Evolutionary conservation across 1,284 basidiomycete species (phyloP), one percentile per base, ranked within the genome.

Genomic region (Microbotryum silenes-acaulis): DNA sequence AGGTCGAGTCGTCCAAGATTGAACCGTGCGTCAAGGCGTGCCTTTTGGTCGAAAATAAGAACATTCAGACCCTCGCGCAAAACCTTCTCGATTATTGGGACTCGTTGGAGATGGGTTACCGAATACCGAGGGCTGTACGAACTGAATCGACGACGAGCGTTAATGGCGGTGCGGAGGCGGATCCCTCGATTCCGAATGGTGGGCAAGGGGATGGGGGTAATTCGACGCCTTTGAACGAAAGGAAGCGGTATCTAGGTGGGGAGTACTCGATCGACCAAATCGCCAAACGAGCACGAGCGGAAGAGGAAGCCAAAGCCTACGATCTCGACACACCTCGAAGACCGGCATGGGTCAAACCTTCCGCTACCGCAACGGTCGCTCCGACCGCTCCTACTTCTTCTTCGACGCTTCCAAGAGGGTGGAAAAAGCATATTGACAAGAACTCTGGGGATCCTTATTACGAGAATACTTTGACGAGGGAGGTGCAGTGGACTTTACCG

Each of bases 1-100:
- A 98, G 77, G 85, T 98, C 44, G 89, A 91, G 63, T 89, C 91
- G 73, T 91, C 89, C 0, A 84, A 84, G 72, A 84, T 96, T 54
- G 82, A 83, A 64, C 77, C 82, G 21, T 81, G 84, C 7, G 83
- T 96, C n/a, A 77, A 81, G 71, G 71, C 65, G 1, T 83, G 83
- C 53, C 70, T 79, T 2, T 61, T 59, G 18, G 54, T 65, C 33
- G 76, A 81, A 50, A 81, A 85, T 67, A 82, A 82, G 31, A 54
- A 59, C 6, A 76, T 88, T 53, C 81, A 81, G 64, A 73, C 74
- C 12, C 72, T 85, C 44, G 83, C 87, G 9, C 78, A 82, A 29
- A 68, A 87, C 82, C 78, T 92, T 18, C 75, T 89, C 4, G 81
- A 81, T 21, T 79, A 84, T 57, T 96, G 91, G 91, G 81, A 83